A percentile compares a stretch with the other conserved stretches of the same genome.
Conservation (phyloP, 2,329 filamentous ascomycete genomes). For the Colletotrichum liriopes region DNA sequence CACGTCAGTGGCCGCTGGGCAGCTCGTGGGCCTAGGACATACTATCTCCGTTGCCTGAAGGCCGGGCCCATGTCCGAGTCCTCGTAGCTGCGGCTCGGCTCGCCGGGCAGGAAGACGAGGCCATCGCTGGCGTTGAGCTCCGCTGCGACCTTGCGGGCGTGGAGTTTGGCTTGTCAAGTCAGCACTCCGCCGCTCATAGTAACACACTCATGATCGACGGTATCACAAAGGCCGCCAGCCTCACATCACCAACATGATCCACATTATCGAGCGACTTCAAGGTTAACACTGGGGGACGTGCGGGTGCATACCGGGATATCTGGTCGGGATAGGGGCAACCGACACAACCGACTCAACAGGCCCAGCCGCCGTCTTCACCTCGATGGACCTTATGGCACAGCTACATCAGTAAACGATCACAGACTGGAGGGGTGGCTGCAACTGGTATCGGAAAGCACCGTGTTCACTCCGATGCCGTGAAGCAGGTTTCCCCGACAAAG, state of each 20-base stretch:
- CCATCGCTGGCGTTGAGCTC: conserved; percentile 66
- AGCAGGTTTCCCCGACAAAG: conserved; percentile 4
- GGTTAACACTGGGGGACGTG: neutral
- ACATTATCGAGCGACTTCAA: neutral
- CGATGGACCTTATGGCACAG: conserved; percentile 52
- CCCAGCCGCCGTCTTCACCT: conserved; percentile 51
- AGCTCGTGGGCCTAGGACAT: conserved; percentile 48
- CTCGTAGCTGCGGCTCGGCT: conserved; percentile 66
- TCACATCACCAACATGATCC: neutral
- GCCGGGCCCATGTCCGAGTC: conserved; percentile 71
- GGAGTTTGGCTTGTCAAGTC: conserved; percentile 63
- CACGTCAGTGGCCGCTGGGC: conserved; percentile 20
- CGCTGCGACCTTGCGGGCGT: conserved; percentile 70
- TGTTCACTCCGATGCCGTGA: conserved; percentile 10
- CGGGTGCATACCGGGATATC: conserved; percentile 56
- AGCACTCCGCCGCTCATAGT: conserved; percentile 8
- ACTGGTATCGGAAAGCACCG: conserved; percentile 13
- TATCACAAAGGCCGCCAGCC: neutral
- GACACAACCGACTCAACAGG: conserved; percentile 31
- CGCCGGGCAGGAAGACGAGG: conserved; percentile 71
- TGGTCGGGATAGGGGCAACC: conserved; percentile 44
- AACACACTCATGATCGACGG: neutral
- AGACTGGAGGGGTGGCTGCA: conserved; percentile 34
- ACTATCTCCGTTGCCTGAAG: conserved; percentile 74
- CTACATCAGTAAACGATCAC: conserved; percentile 11